Evolutionary conservation across 352 stramenopile genomes (phyloP).

Genomic region (Phytophthora sansomeana): DNA sequence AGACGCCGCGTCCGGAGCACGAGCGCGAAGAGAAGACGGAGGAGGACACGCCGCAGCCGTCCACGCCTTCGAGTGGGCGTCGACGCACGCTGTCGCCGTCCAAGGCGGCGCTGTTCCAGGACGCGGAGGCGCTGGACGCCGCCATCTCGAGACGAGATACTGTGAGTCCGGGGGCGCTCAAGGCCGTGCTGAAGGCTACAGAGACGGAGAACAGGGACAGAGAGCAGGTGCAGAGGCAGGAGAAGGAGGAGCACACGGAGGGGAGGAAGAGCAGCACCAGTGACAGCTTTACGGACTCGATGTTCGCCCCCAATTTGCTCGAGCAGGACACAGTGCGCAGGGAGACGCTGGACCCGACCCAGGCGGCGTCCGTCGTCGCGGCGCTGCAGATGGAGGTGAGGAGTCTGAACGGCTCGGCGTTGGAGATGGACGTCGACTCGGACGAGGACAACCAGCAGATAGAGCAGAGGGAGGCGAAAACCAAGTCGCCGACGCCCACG

Average conservation of each 20-base stretch:
- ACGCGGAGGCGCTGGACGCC: slow-evolving; percentile 19
- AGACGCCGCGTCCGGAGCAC: slow-evolving; percentile 1
- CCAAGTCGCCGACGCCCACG: no score
- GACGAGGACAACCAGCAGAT: slow-evolving; percentile 1
- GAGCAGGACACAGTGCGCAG: slow-evolving; percentile 37
- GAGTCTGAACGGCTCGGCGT: slow-evolving; percentile 13
- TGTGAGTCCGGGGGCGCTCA: slow-evolving; percentile 42
- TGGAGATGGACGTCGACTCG: slow-evolving; percentile 21
- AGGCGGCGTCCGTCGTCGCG: slow-evolving; percentile 53
- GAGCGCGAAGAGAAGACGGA: slow-evolving; percentile 16
- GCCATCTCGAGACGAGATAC: slow-evolving; percentile 43
- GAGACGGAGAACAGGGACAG: slow-evolving; percentile 8
- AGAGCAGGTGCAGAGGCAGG: slow-evolving; percentile 1
- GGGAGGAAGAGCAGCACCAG: slow-evolving; percentile 28
- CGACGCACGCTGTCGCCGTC: slow-evolving; percentile 56
- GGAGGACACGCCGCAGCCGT: slow-evolving; percentile 13
- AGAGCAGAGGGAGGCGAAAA: not conserved
- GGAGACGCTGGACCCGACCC: slow-evolving; percentile 61
- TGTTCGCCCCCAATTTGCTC: slow-evolving; percentile 61
- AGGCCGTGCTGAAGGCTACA: slow-evolving; percentile 34
- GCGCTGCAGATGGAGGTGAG: slow-evolving; percentile 41
- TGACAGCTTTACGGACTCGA: slow-evolving; percentile 63
- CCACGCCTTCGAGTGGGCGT: slow-evolving; percentile 1
- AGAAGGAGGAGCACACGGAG: not conserved
- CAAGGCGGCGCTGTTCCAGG: slow-evolving; percentile 45